Evolutionary conservation across 148 eudicot species (phyloP).

Genomic region (Fagopyrum homotropicum): DNA sequence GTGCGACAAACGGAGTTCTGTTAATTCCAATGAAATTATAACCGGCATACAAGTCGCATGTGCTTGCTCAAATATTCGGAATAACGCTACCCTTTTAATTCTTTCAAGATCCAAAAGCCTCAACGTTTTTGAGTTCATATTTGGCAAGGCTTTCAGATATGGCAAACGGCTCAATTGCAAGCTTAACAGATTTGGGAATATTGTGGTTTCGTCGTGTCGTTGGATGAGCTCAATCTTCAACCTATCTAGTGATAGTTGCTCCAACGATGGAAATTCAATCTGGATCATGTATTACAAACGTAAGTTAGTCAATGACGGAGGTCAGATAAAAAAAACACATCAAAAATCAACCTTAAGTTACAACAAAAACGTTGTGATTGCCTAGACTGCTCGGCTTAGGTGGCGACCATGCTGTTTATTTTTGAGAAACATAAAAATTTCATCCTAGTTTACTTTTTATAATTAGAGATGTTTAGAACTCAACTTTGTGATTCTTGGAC

Average conservation of each 20-base stretch:
- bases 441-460: too few species aligned
- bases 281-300: background rate
- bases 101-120: background rate
- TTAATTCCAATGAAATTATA: background rate
- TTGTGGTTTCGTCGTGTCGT: background rate
- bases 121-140: background rate
- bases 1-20: background rate
- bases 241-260: background rate
- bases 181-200: conserved; percentile 1
- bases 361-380: too few species aligned
- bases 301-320: too few species aligned
- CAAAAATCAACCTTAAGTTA: too few species aligned
- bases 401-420: too few species aligned
- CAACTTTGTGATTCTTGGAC: too few species aligned
- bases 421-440: too few species aligned
- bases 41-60: background rate
- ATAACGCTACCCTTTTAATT: background rate
- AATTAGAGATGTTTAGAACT: too few species aligned
- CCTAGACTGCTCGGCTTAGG: too few species aligned
- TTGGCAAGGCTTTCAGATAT: background rate
- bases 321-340: too few species aligned
- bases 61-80: background rate
- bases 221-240: background rate
- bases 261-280: background rate
- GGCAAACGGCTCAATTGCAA: background rate